Percentiles rank a stretch among this genome's conserved stretches.
phyloP scores from a whole-genome alignment of 805 yeast species.

The Kluyveromyces wickerhamii region DNA sequence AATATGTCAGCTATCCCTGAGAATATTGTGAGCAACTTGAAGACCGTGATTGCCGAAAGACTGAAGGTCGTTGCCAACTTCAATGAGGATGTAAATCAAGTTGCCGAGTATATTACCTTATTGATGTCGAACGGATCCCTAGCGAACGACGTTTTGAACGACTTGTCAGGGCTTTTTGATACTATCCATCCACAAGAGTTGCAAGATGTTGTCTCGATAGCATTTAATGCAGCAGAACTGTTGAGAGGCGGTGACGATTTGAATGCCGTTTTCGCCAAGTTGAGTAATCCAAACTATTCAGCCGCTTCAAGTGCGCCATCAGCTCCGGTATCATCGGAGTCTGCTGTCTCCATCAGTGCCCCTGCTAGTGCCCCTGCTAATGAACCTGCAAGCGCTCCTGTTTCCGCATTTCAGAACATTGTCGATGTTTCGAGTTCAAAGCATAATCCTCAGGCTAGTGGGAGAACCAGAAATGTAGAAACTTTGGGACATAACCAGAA shows the following conservation, averaged over 20 bases:
- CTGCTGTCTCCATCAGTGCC: slow-evolving; percentile 11
- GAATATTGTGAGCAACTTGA: slow-evolving; percentile 35
- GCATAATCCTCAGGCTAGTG: not conserved
- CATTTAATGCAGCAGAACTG: slow-evolving; percentile 48
- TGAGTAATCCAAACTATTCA: slow-evolving; percentile 13
- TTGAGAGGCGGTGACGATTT: slow-evolving; percentile 30
- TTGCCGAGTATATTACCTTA: slow-evolving; percentile 68
- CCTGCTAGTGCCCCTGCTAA: slow-evolving; percentile 16
- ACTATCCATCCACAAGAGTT: slow-evolving; percentile 54
- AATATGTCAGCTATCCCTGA: slow-evolving; percentile 14
- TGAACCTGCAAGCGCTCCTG: slow-evolving; percentile 9
- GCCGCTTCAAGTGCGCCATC: slow-evolving; percentile 5
- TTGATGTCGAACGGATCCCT: slow-evolving; percentile 61
- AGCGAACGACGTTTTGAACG: slow-evolving; percentile 51
- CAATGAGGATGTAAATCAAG: slow-evolving; percentile 47
- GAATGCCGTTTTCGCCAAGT: slow-evolving; percentile 25
- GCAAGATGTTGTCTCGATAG: slow-evolving; percentile 45
- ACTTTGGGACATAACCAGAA: not conserved
- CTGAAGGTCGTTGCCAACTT: slow-evolving; percentile 34
- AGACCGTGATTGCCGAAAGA: slow-evolving; percentile 36
- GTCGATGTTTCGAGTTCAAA: slow-evolving; percentile 5
- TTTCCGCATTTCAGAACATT: slow-evolving; percentile 25
- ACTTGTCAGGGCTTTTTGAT: slow-evolving; percentile 54
- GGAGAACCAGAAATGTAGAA: not conserved
- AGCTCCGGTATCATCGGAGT: slow-evolving; percentile 9